Evolutionary conservation across 305 asterid genomes (phyloP).

Genomic region (Fraxinus ornus): DNA sequence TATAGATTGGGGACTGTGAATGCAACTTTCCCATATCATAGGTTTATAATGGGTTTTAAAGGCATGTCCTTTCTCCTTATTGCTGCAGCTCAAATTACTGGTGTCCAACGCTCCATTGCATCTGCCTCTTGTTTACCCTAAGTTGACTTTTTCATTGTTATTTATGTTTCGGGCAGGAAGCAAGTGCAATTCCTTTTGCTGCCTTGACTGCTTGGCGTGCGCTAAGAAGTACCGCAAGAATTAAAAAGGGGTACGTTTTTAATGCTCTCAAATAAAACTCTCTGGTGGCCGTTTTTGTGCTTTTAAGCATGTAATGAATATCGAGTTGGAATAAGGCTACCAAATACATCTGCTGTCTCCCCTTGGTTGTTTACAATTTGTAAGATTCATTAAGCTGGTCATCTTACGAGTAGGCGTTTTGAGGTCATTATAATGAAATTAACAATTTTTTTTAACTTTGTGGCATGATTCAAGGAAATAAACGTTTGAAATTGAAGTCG

Average conservation of each 20-base stretch:
- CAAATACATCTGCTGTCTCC: conserved; percentile 1
- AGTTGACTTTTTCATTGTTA: not conserved
- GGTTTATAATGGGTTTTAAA: not conserved
- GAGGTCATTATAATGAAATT: not conserved
- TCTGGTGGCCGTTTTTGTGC: not conserved
- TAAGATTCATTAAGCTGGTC: not conserved
- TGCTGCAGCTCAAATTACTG: conserved; percentile 14
- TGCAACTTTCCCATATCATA: not conserved
- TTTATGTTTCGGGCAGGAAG: conserved; percentile 58
- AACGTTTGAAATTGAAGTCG: not conserved
- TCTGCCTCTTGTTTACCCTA: conserved; percentile 9
- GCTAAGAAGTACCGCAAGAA: conserved; percentile 73
- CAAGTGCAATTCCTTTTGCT: conserved; percentile 96
- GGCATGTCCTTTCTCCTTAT: conserved; percentile 8
- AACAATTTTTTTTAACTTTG: not conserved
- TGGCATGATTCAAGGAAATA: not conserved
- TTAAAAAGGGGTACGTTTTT: conserved; percentile 61
- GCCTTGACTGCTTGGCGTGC: conserved; percentile 99
- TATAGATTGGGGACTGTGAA: not conserved
- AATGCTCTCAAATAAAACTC: conserved; percentile 5
- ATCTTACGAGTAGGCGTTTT: conserved; percentile 11
- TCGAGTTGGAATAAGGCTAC: not conserved
- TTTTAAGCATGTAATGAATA: not conserved
- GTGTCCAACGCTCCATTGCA: not conserved
- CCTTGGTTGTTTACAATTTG: conserved; percentile 6